Evolutionary conservation across 2,329 filamentous ascomycete genomes (phyloP).

Genomic region (Herpotrichia juniperi): DNA sequence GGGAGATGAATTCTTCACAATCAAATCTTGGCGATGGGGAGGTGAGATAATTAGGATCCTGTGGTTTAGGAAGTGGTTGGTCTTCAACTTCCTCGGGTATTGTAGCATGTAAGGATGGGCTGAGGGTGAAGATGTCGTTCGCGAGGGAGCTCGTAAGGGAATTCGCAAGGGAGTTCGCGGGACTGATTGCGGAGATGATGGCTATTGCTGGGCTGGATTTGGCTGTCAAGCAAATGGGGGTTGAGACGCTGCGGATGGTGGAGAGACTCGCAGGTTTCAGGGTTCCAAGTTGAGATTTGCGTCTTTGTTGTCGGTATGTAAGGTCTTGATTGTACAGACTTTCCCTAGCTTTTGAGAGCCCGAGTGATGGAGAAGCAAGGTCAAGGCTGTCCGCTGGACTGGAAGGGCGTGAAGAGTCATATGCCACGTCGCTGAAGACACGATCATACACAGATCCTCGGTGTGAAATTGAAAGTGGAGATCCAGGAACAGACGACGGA

Average conservation of each 20-base stretch:
- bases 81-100: slow-evolving; percentile 47
- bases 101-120: slow-evolving; percentile 30
- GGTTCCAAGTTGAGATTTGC: slow-evolving; percentile 30
- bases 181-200: slow-evolving; percentile 38
- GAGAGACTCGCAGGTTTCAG: slow-evolving; percentile 37
- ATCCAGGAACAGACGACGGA: slow-evolving; percentile 78
- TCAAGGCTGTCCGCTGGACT: slow-evolving; percentile 77
- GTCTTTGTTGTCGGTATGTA: slow-evolving; percentile 22
- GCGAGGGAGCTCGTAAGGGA: too few species aligned
- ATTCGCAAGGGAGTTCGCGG: slow-evolving; percentile 34
- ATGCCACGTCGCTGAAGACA: slow-evolving; percentile 61
- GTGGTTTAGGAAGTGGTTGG: slow-evolving; percentile 9
- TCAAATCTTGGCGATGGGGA: slow-evolving; percentile 26
- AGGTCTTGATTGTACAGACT: slow-evolving; percentile 16
- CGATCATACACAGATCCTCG: slow-evolving; percentile 82
- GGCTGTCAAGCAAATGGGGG: slow-evolving; percentile 37
- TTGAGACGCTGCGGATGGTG: slow-evolving; percentile 39
- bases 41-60: slow-evolving; percentile 29
- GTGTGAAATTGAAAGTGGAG: slow-evolving; percentile 73
- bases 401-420: slow-evolving; percentile 74
- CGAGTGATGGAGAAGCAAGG: slow-evolving; percentile 65
- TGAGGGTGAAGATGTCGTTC: slow-evolving; percentile 36
- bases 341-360: slow-evolving; percentile 32
- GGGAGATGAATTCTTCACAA: slow-evolving; percentile 42
- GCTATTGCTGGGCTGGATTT: slow-evolving; percentile 43